These are phyloP conservation scores for Penicillium sp. DNA, from an alignment of 2,329 filamentous ascomycete genomes.

Conservation along the genomic window DNA sequence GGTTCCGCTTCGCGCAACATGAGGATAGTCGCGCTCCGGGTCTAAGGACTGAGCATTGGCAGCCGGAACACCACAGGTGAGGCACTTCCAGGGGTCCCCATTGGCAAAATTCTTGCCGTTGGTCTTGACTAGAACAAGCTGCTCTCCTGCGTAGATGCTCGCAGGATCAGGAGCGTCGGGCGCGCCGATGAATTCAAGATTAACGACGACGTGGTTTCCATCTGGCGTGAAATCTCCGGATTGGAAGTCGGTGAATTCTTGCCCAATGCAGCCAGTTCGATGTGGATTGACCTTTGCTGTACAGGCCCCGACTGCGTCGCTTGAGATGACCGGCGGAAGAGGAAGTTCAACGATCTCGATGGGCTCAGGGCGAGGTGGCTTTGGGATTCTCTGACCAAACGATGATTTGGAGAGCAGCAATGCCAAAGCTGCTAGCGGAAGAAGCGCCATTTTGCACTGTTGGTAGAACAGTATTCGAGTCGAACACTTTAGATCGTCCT, in stretches of 20 bases:
- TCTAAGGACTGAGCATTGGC: conserved; percentile 34
- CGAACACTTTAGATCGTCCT: background rate
- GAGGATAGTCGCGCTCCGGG: conserved; percentile 46
- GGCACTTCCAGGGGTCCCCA: conserved; percentile 55
- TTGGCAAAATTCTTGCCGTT: conserved; percentile 49
- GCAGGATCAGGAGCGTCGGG: conserved; percentile 44
- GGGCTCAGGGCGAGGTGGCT: conserved; percentile 38
- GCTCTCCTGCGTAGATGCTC: conserved; percentile 49
- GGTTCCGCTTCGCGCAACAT: conserved; percentile 48
- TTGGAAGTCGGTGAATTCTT: conserved; percentile 27
- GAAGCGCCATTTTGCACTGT: conserved; percentile 19
- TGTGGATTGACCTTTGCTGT: conserved; percentile 39
- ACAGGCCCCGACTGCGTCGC: conserved; percentile 37
- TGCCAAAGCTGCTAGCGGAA: background rate
- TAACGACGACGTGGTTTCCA: conserved; percentile 49
- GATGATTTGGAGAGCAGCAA: background rate
- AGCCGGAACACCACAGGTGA: conserved; percentile 50
- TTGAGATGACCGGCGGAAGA: conserved; percentile 42
- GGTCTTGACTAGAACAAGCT: conserved; percentile 51
- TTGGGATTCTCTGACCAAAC: background rate
- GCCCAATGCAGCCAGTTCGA: conserved; percentile 45
- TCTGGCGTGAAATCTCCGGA: conserved; percentile 48
- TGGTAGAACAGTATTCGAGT: background rate
- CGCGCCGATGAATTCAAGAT: conserved; percentile 50
- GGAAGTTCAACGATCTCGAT: conserved; percentile 43